Evolutionary conservation across 2,329 filamentous ascomycete genomes (phyloP).

Genomic region (Periconia digitata): DNA sequence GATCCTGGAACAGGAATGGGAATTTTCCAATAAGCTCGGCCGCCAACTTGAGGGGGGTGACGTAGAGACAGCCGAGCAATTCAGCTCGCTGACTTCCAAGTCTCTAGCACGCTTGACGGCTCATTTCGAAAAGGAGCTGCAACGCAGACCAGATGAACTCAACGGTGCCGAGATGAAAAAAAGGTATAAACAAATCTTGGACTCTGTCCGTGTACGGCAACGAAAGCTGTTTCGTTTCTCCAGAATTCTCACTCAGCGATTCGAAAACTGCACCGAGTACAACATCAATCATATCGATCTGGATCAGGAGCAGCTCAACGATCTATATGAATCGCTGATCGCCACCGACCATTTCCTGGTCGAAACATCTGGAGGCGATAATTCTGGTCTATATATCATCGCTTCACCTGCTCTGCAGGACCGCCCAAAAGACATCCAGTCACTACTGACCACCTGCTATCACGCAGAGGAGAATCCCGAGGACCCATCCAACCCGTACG

Average conservation of each 20-base stretch:
- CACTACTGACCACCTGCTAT: constrained; percentile 79
- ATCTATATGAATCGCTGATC: constrained; percentile 78
- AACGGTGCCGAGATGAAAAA: constrained; percentile 85
- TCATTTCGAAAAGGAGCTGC: constrained; percentile 90
- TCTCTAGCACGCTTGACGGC: constrained; percentile 83
- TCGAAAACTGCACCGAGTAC: constrained; percentile 96
- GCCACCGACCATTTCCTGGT: constrained; percentile 86
- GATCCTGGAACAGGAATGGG: constrained; percentile 96
- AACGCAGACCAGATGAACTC: constrained; percentile 80
- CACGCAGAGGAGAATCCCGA: constrained; percentile 69
- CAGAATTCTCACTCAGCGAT: constrained; percentile 84
- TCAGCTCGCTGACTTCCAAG: constrained; percentile 90
- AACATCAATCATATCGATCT: constrained; percentile 77
- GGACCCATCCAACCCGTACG: constrained; percentile 77
- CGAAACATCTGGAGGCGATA: constrained; percentile 68
- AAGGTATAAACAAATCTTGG: constrained; percentile 90
- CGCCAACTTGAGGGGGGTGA: constrained; percentile 89
- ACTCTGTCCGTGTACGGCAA: constrained; percentile 94
- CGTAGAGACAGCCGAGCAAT: constrained; percentile 96
- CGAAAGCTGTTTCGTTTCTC: constrained; percentile 96
- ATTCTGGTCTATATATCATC: constrained; percentile 73
- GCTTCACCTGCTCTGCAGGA: constrained; percentile 78
- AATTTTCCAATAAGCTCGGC: constrained; percentile 92
- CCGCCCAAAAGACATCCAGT: constrained; percentile 78
- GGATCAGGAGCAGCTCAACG: constrained; percentile 66